Conservation (phyloP, 78 protist genomes). For the Dictyostelium intermedium region DNA sequence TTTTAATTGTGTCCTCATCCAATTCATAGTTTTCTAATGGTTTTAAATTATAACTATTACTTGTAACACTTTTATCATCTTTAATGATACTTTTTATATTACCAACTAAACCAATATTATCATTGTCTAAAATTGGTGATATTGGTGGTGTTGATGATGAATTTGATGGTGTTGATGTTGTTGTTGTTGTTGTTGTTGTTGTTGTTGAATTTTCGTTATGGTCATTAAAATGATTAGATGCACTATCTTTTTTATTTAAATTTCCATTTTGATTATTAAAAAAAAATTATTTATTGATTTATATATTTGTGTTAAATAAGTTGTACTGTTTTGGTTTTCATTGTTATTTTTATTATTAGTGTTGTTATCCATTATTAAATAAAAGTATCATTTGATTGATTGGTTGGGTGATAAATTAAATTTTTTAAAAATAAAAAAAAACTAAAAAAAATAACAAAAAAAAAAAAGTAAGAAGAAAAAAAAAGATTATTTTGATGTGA, state of each 20-base stretch:
- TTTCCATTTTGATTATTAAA: background rate
- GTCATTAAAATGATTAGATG: background rate
- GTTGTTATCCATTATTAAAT: too few relatives aligned
- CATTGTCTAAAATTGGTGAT: background rate
- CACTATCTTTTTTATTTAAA: background rate
- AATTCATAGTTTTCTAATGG: background rate
- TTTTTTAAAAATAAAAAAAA: too few relatives aligned
- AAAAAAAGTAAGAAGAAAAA: too few relatives aligned
- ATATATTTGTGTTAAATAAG: background rate
- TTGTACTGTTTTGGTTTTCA: background rate
- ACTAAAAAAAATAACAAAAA: too few relatives aligned
- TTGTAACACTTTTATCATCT: background rate
- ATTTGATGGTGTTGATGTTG: background rate
- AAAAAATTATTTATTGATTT: background rate
- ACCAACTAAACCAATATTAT: background rate
- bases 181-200: background rate
- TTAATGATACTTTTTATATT: background rate
- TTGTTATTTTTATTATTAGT: background rate
- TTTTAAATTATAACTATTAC: background rate
- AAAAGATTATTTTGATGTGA: too few relatives aligned
- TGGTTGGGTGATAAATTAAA: too few relatives aligned
- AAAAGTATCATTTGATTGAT: too few relatives aligned
- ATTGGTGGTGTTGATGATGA: too few relatives aligned
- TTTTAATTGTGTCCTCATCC: background rate
- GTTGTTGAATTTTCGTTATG: background rate